A percentile compares a stretch with the other conserved stretches of the same genome.
phyloP scores from a whole-genome alignment of 1,284 basidiomycete species.

The Fomitiporia mediterranea region DNA sequence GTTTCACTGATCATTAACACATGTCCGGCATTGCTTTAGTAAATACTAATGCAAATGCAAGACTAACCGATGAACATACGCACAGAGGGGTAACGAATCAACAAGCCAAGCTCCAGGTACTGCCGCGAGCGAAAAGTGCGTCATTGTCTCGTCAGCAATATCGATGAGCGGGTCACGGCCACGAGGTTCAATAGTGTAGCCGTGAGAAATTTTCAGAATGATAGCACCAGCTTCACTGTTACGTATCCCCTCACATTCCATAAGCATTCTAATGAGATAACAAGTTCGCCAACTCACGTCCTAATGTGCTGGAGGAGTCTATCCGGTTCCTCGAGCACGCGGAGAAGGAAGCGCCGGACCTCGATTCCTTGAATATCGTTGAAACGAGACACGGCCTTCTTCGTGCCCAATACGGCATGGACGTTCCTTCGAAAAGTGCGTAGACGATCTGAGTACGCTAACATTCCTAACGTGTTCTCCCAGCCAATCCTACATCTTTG shows the following conservation, averaged over 20 bases:
- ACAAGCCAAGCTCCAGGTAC: conserved; percentile 31
- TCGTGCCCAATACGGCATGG: conserved; percentile 11
- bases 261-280: too few species aligned
- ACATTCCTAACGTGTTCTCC: conserved; percentile 7
- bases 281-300: conserved; percentile 8
- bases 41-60: background rate
- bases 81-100: conserved; percentile 32
- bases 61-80: background rate
- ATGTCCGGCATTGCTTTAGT: background rate
- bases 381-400: conserved; percentile 8
- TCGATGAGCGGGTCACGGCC: conserved; percentile 26
- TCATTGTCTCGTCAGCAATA: conserved; percentile 24
- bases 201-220: conserved; percentile 32
- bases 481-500: conserved; percentile 10
- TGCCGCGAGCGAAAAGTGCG: conserved; percentile 22
- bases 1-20: too few species aligned
- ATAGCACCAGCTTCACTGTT: conserved; percentile 29
- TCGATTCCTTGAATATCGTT: conserved; percentile 8
- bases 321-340: conserved; percentile 14
- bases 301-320: conserved; percentile 12
- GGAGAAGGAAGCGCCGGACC: conserved; percentile 12
- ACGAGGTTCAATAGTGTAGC: conserved; percentile 27
- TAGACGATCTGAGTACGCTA: conserved; percentile 13
- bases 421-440: conserved; percentile 17
- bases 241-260: background rate